Percentiles rank a stretch among this genome's conserved stretches.
phyloP scores from a whole-genome alignment of 306 rosid species.

The Cicer chorassanicum region DNA sequence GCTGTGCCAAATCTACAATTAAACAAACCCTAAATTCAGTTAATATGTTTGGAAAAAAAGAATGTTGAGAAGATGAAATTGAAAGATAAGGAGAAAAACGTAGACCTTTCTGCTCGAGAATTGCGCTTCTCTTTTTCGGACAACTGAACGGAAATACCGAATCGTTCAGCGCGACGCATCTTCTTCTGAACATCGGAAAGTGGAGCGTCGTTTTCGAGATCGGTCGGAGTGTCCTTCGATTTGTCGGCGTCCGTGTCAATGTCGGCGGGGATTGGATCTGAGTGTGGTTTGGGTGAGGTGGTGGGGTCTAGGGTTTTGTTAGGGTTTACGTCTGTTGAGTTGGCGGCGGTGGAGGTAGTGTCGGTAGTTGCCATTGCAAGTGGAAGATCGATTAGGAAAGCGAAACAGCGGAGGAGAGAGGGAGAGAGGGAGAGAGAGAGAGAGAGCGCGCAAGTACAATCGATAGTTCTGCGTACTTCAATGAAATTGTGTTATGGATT shows the following conservation, averaged over 20 bases:
- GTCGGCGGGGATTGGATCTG: conserved; percentile 42
- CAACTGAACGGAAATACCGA: conserved; percentile 79
- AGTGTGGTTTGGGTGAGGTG: conserved; percentile 9
- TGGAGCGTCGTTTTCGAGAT: conserved; percentile 40
- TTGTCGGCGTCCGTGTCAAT: conserved; percentile 39
- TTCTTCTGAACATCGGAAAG: conserved; percentile 70
- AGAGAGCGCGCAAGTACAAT: neutral
- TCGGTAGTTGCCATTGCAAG: conserved; percentile 60
- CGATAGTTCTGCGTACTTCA: neutral
- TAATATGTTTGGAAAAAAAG: neutral
- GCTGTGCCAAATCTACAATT: conserved; percentile 69
- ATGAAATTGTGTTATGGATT: neutral
- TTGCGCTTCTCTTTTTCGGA: conserved; percentile 86
- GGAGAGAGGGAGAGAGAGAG: conserved; percentile 6
- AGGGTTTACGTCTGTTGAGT: conserved; percentile 57
- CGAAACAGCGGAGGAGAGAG: neutral
- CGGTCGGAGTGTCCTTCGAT: conserved; percentile 42
- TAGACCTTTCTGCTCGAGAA: conserved; percentile 86
- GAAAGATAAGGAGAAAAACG: neutral
- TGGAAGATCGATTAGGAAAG: conserved; percentile 5
- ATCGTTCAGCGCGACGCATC: conserved; percentile 88
- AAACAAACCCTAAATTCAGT: conserved; percentile 11
- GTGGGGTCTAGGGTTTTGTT: conserved; percentile 60
- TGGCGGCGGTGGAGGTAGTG: conserved; percentile 41
- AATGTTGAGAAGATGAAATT: neutral